Evolutionary conservation across 352 stramenopile species (phyloP), one percentile per base, ranked within the genome.

Genomic region (Phytophthora cajani): DNA sequence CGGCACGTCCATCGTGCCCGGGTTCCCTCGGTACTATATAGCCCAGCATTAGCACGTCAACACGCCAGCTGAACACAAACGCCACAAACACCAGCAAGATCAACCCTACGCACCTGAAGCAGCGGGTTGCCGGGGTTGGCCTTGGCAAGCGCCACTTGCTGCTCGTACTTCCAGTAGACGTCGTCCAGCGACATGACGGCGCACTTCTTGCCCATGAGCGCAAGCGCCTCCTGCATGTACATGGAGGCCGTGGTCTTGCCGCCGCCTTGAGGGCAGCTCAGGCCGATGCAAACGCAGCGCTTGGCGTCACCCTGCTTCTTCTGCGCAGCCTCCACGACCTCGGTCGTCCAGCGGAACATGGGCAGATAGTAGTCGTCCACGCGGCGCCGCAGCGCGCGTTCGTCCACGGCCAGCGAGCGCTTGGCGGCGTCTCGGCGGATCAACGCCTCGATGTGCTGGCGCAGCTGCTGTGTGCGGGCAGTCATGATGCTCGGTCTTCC

Each of bases 231-330:
- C 64, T 93, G 76, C 27, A 97, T 77, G 55, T 91, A 83, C 42
- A 77, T 74, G n/a, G 78, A 87, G n/a, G 82, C 75, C 19, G 90
- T 97, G 9, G 90, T 97, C 67, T 96, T 97, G 21, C 90, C 90
- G 8, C 88, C 85, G 11, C 90, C 90, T 75, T 96, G 89, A 51
- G 91, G 87, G 68, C 87, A 94, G 63, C 86, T 96, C 19, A 96
- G 64, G 2, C 89, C 89, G 25, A 96, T 77, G 62, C 84, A 81
- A n/a, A 94, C 79, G 32, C 86, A 91, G 27, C 69, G 72, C n/a
- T 68, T 67, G 42, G 51, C 17, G 9, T 58, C 56, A 16, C 61
- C 58, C 25, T 69, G 67, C 19, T 47, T 67, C 46, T 76, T 75
- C 42, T 78, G 76, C 19, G 62, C 68, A 19, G 69, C 60, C 47